Base-by-base conservation (phyloP, 2,329 filamentous ascomycete species). In the Rutstroemia sp. region DNA sequence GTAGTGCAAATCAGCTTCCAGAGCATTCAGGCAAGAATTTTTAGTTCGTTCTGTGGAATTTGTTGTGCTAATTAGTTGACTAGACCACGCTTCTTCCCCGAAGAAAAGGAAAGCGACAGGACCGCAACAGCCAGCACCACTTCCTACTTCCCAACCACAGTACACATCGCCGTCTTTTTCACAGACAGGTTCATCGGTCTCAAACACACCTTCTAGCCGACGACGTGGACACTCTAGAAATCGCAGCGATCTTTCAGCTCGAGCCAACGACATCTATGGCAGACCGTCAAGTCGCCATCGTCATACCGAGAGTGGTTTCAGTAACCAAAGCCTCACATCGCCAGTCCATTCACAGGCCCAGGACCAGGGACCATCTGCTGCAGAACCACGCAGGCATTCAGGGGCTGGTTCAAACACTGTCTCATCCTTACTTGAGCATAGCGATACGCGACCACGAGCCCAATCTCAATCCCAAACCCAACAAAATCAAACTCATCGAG, bases 61-160 rank as follows among this genome's bases (percentile, higher is more conserved):
- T 52, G 46, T 30, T 57, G 50, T 56, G 50, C 60, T 68, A 63
- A 66, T 62, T 66, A 68, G 66, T 66, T 63, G 61, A 64, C 64
- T 76, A 70, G 82, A 86, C 68, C 79, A 83, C 71, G 82, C 83
- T 68, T 87, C 88, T 70, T 89, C 88, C 60, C 89, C 89, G 34
- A 88, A 87, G 70, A 95, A 95, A 76, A 86, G 91, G 66, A 95
- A 95, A 74, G 84, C 87, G 54, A 78, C 77, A 42, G 80, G 80
- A 48, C 74, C 77, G 45, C 78, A 78, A 58, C 73, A 73, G 61
- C 67, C 76, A 49, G 73, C 73, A 21, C 77, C 71, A 51, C 74
- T 76, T 23, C 76, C 78, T 49, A 72, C 70, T 56, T 73, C 72
- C 42, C 71, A 77, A 57, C 70, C 74, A 44, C 75, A 75, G 56